phyloP scores from a whole-genome alignment of 2,329 filamentous ascomycete species.

The Colletotrichum salicis region DNA sequence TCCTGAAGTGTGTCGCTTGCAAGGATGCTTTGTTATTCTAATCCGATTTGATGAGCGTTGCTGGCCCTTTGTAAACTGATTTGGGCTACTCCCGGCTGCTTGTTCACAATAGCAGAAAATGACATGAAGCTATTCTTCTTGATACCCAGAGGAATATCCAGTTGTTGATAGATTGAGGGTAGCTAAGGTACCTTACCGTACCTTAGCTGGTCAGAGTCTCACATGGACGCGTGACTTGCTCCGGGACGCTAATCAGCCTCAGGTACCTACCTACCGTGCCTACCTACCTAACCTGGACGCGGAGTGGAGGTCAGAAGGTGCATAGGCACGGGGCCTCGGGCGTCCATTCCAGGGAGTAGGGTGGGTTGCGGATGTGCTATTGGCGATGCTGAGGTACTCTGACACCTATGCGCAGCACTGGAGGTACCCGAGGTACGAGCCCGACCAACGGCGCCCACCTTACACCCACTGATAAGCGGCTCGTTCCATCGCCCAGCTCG shows the following conservation, averaged over 20 bases:
- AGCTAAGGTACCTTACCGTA: too few species aligned
- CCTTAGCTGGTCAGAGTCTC: neutral
- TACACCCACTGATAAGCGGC: constrained; percentile 1
- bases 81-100: too few species aligned
- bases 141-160: neutral
- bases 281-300: neutral
- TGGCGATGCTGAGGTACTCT: neutral
- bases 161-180: neutral
- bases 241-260: neutral
- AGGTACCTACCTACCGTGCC: neutral
- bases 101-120: too few species aligned
- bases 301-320: neutral
- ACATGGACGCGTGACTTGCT: neutral
- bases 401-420: neutral
- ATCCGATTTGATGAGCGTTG: too few species aligned
- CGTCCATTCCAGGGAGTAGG: neutral
- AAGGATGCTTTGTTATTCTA: too few species aligned
- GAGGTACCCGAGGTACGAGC: neutral
- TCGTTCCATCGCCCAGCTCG: neutral
- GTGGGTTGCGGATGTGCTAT: neutral
- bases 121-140: neutral
- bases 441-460: neutral
- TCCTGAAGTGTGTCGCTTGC: neutral
- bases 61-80: too few species aligned
- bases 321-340: neutral